Conservation (phyloP, 768 basidiomycete genomes). For the Naganishia antarctica region DNA sequence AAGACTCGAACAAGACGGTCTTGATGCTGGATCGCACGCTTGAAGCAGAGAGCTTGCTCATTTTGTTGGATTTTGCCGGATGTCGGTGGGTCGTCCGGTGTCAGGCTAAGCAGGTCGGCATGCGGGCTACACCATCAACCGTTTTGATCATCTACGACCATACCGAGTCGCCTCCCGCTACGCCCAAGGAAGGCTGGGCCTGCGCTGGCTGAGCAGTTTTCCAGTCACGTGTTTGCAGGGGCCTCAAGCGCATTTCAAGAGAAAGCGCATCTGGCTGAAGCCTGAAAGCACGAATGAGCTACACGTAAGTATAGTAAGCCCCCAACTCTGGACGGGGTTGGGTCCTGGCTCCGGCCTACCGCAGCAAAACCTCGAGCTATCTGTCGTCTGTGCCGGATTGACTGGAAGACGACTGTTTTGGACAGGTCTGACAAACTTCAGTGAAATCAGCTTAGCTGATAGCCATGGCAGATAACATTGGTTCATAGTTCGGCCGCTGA, state of each 20-base stretch:
- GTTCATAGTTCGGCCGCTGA: too few species aligned
- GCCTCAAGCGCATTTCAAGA: neutral
- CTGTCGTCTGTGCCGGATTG: too few species aligned
- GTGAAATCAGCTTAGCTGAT: too few species aligned
- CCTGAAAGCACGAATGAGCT: neutral
- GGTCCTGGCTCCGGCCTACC: too few species aligned
- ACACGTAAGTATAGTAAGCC: neutral
- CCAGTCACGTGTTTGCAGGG: neutral
- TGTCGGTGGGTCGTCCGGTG: constrained; percentile 21
- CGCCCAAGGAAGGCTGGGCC: too few species aligned
- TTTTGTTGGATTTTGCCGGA: constrained; percentile 24
- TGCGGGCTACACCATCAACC: neutral
- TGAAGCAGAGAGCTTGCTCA: constrained; percentile 86
- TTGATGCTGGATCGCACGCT: constrained; percentile 98
- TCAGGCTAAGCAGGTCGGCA: too few species aligned
- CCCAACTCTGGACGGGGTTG: neutral
- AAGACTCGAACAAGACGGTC: constrained; percentile 77
- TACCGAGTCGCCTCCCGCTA: neutral
- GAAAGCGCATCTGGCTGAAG: neutral
- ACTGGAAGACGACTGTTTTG: too few species aligned
- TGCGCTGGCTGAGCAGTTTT: neutral
- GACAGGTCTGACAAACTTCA: too few species aligned
- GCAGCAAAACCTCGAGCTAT: too few species aligned
- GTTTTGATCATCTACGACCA: neutral
- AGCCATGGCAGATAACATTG: too few species aligned